Evolutionary conservation across 2,329 filamentous ascomycete species (phyloP), one percentile per base, ranked within the genome.

Genomic region (Talaromyces sp.): DNA sequence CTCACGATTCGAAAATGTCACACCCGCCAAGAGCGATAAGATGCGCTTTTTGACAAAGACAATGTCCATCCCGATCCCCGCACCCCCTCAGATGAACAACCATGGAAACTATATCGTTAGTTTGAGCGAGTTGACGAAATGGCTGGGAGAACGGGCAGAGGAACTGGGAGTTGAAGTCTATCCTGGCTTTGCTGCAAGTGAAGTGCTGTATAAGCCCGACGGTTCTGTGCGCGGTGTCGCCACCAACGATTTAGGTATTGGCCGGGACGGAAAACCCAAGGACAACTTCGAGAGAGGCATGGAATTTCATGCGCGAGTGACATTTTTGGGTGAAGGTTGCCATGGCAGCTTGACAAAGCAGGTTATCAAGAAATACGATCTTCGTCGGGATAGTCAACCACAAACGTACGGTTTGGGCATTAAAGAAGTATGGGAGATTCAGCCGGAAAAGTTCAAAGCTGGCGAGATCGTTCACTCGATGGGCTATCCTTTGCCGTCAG

Each of bases 41-140:
- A 97, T 99, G 94, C 89, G 92, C 71, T 97, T 97, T 79, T 85
- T 99, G 67, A 98, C 94, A 56, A 91, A 93, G 81, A 90, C 84
- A 63, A 83, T 83, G 68, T 83, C 93, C 0, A 87, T 96, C 65
- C 92, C 92, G 5, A 83, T 98, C 62, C 95, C 94, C 1, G 88
- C 89, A 13, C 95, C 95, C 53, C 95, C 95, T 36, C 95, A 98
- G 81, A 99, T 99, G 95, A 88, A 93, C 82, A 99, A 99, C 77
- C 87, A 96, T 73, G 95, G 95, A 70, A 99, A 99, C 80, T 98
- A 96, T 78, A 99, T 99, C 70, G 88, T 99, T 74, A 96, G 92
- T 74, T 81, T 99, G 73, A 98, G 96, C 78, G 92, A 98, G 78
- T 90, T 99, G 74, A 91, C 91, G 65, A 96, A 94, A 79, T 99